A percentile compares a stretch with the other conserved stretches of the same genome.
Evolutionary conservation across 192 early-diverging fungal species (phyloP).

Genomic region (Coemansia erecta): DNA sequence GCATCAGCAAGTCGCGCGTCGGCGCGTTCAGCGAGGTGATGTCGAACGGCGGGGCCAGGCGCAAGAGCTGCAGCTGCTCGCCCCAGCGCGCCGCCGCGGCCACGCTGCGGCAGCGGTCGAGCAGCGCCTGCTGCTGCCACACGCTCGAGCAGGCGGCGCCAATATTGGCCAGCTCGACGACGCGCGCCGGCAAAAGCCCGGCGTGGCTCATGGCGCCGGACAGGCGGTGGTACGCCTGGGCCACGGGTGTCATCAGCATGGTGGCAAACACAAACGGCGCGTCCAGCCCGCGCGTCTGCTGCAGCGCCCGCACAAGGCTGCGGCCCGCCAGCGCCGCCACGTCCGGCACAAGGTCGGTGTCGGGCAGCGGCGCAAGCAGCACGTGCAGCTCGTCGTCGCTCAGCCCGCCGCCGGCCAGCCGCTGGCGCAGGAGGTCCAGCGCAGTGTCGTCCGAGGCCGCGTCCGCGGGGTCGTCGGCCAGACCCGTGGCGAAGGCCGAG

Average conservation of each 20-base stretch:
- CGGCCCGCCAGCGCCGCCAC: constrained; percentile 11
- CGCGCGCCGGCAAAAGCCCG: constrained; percentile 35
- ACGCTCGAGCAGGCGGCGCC: constrained; percentile 57
- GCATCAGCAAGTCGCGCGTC: constrained; percentile 52
- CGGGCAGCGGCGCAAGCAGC: constrained; percentile 9
- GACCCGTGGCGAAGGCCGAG: constrained; percentile 22
- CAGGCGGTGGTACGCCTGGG: constrained; percentile 33
- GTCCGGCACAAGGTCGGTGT: neutral
- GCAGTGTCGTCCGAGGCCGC: constrained; percentile 3
- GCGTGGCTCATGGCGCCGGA: constrained; percentile 43
- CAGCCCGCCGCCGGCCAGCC: constrained; percentile 29
- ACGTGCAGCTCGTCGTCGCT: constrained; percentile 18
- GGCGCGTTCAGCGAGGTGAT: constrained; percentile 52
- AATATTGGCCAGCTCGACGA: constrained; percentile 53
- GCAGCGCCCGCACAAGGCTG: constrained; percentile 35
- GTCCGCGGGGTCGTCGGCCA: constrained; percentile 5
- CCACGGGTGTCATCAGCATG: constrained; percentile 32
- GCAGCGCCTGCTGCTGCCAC: constrained; percentile 67
- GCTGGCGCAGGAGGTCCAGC: constrained; percentile 17
- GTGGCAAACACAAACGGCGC: constrained; percentile 35
- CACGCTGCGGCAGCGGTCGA: constrained; percentile 57
- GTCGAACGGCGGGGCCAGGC: constrained; percentile 63
- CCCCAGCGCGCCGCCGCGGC: constrained; percentile 66
- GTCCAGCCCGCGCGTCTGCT: constrained; percentile 40
- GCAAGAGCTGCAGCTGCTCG: constrained; percentile 61